Conservation (phyloP, 495 filamentous ascomycete species). For the Aspergillus heteromorphus region DNA sequence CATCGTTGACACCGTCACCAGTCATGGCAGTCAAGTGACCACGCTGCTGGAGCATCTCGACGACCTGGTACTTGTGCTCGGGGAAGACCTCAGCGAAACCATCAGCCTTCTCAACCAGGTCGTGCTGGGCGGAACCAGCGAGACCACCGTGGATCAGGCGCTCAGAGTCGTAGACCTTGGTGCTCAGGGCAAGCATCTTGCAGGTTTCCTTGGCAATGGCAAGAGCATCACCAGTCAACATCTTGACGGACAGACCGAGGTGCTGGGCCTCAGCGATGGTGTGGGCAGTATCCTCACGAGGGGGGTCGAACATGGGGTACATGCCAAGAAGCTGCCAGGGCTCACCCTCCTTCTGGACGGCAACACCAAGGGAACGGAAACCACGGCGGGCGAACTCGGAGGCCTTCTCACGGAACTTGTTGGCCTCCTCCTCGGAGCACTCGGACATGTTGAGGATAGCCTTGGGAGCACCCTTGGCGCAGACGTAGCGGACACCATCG, state of each 20-base stretch:
- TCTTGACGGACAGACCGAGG: slow-evolving; percentile 72
- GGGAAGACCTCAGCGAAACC: slow-evolving; percentile 74
- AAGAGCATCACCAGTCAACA: slow-evolving; percentile 75
- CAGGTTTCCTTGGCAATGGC: slow-evolving; percentile 77
- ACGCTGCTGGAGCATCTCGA: slow-evolving; percentile 70
- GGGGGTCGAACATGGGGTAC: slow-evolving; percentile 75
- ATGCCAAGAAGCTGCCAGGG: slow-evolving; percentile 67
- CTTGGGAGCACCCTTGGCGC: slow-evolving; percentile 71
- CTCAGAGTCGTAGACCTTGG: slow-evolving; percentile 74
- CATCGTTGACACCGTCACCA: slow-evolving; percentile 72
- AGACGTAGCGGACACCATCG: slow-evolving; percentile 62
- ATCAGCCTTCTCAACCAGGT: slow-evolving; percentile 70
- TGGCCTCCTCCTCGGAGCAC: slow-evolving; percentile 58
- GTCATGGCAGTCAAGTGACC: slow-evolving; percentile 72
- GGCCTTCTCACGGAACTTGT: slow-evolving; percentile 64
- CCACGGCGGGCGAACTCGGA: slow-evolving; percentile 71
- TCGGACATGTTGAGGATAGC: slow-evolving; percentile 62
- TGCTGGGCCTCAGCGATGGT: slow-evolving; percentile 72
- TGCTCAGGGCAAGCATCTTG: slow-evolving; percentile 72
- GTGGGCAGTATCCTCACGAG: slow-evolving; percentile 71
- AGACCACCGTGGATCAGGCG: slow-evolving; percentile 71
- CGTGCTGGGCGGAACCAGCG: slow-evolving; percentile 65
- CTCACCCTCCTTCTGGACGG: slow-evolving; percentile 61
- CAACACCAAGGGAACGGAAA: slow-evolving; percentile 77
- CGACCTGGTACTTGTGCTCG: slow-evolving; percentile 75